Evolutionary conservation across 345 rosid genomes (phyloP).

Genomic region (Excoecaria agallocha): DNA sequence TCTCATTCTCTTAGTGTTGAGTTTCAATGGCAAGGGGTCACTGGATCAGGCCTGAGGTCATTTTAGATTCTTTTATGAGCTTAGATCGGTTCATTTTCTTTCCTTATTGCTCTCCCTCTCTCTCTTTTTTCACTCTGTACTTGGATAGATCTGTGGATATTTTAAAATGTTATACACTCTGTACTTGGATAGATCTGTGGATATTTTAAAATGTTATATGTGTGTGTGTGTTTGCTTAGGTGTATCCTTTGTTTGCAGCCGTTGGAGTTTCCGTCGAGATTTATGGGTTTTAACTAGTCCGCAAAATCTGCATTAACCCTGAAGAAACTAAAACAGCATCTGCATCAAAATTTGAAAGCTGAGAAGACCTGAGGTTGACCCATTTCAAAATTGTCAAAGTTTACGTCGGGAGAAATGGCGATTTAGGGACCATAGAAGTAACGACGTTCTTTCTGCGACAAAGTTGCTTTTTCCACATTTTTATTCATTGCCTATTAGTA

Average conservation of each 20-base stretch:
- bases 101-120: not conserved
- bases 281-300: slow-evolving; percentile 71
- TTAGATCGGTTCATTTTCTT: not conserved
- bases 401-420: too few species aligned
- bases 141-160: not conserved
- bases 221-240: slow-evolving; percentile 39
- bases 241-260: slow-evolving; percentile 89
- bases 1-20: not conserved
- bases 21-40: slow-evolving; percentile 16
- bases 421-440: too few species aligned
- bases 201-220: not conserved
- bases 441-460: too few species aligned
- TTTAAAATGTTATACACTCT: too few species aligned
- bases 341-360: too few species aligned
- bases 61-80: not conserved
- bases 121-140: too few species aligned
- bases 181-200: not conserved
- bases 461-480: too few species aligned
- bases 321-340: too few species aligned
- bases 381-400: too few species aligned
- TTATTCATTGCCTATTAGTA: too few species aligned
- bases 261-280: slow-evolving; percentile 86
- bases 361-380: too few species aligned
- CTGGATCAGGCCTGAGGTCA: slow-evolving; percentile 85
- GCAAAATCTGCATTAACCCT: slow-evolving; percentile 85